A percentile compares a stretch with the other conserved stretches of the same genome.
phyloP scores from a whole-genome alignment of 2,329 filamentous ascomycete genomes.

The Helotiales sp. region DNA sequence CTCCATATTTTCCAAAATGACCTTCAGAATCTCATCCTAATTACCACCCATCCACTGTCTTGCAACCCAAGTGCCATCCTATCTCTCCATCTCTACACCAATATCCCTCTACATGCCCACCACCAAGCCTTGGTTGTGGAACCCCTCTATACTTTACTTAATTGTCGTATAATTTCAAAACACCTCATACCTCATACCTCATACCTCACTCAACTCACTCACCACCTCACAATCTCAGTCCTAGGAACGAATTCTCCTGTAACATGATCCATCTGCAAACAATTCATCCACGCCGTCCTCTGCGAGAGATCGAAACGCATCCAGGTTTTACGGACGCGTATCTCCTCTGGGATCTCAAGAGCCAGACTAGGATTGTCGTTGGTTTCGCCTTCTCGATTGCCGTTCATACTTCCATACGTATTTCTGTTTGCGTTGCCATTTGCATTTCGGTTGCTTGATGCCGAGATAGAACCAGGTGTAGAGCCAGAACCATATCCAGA shows the following conservation, averaged over 20 bases:
- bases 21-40: too few species aligned
- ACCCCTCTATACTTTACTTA: too few species aligned
- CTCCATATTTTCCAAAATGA: too few species aligned
- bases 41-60: too few species aligned
- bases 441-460: not conserved
- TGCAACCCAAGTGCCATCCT: too few species aligned
- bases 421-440: not conserved
- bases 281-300: conserved; percentile 26
- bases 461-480: too few species aligned
- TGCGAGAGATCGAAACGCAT: conserved; percentile 32
- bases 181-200: too few species aligned
- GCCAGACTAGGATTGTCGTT: not conserved
- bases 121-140: too few species aligned
- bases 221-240: conserved; percentile 20
- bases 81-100: too few species aligned
- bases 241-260: conserved; percentile 15
- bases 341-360: conserved; percentile 26
- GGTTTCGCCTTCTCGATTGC: not conserved
- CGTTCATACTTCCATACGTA: not conserved
- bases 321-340: conserved; percentile 26
- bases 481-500: not conserved
- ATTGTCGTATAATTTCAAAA: too few species aligned
- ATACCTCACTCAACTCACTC: too few species aligned
- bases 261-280: conserved; percentile 29
- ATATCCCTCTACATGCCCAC: too few species aligned